Conservation (phyloP, 1,139 yeast species). For the Hansenula lynferdii region DNA sequence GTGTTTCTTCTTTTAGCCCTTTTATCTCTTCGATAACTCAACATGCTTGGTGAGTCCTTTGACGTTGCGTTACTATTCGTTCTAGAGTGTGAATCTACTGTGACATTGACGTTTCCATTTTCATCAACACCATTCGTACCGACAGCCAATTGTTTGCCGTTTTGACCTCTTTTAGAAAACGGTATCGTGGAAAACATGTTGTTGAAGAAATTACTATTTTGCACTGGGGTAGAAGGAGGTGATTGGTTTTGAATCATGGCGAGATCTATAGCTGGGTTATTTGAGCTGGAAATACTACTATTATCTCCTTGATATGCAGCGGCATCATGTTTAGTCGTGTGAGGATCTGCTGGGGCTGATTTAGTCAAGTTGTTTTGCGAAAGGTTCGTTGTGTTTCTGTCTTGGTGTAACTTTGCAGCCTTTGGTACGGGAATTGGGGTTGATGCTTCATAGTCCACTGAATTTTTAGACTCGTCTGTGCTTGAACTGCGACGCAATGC, state of each 20-base stretch:
- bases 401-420: slow-evolving; percentile 9
- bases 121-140: background rate
- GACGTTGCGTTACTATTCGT: slow-evolving; percentile 4
- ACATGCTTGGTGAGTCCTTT: slow-evolving; percentile 19
- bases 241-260: slow-evolving; percentile 8
- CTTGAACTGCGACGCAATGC: background rate
- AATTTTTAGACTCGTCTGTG: background rate
- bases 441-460: background rate
- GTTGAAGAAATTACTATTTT: slow-evolving; percentile 12
- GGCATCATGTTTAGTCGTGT: slow-evolving; percentile 48
- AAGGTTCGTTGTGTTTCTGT: slow-evolving; percentile 4
- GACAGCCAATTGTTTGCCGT: background rate
- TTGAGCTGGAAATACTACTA: slow-evolving; percentile 8
- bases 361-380: slow-evolving; percentile 22
- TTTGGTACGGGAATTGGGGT: slow-evolving; percentile 3
- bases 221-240: slow-evolving; percentile 9
- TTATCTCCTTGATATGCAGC: slow-evolving; percentile 11
- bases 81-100: background rate
- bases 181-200: slow-evolving; percentile 14
- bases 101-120: slow-evolving; percentile 1
- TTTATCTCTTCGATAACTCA: slow-evolving; percentile 22
- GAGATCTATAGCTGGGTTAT: slow-evolving; percentile 13
- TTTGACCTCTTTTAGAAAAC: slow-evolving; percentile 4
- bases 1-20: slow-evolving; percentile 17
- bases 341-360: slow-evolving; percentile 55